Conservation (phyloP, 805 yeast species). For the Candida yuanshanica region DNA sequence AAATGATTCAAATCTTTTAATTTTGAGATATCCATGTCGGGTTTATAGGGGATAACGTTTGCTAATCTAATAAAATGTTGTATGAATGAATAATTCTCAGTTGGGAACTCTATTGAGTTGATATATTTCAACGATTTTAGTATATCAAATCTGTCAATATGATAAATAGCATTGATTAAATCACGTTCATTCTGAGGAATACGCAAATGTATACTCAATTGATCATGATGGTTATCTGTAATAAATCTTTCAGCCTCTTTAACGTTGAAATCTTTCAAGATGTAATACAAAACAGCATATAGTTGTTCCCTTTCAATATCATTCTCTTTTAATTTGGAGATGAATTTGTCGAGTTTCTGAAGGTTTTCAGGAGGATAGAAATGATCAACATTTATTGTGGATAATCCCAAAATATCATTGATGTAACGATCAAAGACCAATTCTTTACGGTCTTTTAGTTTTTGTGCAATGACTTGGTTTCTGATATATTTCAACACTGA, state of each 20-base stretch:
- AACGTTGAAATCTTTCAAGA: slow-evolving; percentile 21
- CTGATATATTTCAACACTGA: slow-evolving; percentile 19
- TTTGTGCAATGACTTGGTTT: slow-evolving; percentile 13
- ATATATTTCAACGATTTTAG: slow-evolving; percentile 11
- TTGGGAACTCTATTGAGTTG: slow-evolving; percentile 7
- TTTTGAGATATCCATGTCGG: slow-evolving; percentile 4
- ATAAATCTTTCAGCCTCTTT: slow-evolving; percentile 16
- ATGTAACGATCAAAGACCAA: slow-evolving; percentile 18
- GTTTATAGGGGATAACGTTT: slow-evolving; percentile 20
- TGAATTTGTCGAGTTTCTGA: slow-evolving; percentile 12
- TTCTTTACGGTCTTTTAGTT: slow-evolving; percentile 9
- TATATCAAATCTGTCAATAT: slow-evolving; percentile 22
- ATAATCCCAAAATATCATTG: slow-evolving; percentile 11
- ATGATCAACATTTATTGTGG: slow-evolving; percentile 5
- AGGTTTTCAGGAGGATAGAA: slow-evolving; percentile 22
- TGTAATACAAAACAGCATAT: slow-evolving; percentile 17
- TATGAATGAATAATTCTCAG: slow-evolving; percentile 10
- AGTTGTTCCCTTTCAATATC: slow-evolving; percentile 8
- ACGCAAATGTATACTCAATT: background rate
- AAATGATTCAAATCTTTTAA: slow-evolving; percentile 8
- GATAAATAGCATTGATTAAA: slow-evolving; percentile 20
- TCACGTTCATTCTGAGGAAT: slow-evolving; percentile 8
- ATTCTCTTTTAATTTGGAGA: slow-evolving; percentile 7
- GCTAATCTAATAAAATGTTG: slow-evolving; percentile 18
- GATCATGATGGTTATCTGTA: slow-evolving; percentile 1